Evolutionary conservation across 495 filamentous ascomycete genomes (phyloP), one percentile per base, ranked within the genome.

Genomic region (Hypoxylon cercidicola): DNA sequence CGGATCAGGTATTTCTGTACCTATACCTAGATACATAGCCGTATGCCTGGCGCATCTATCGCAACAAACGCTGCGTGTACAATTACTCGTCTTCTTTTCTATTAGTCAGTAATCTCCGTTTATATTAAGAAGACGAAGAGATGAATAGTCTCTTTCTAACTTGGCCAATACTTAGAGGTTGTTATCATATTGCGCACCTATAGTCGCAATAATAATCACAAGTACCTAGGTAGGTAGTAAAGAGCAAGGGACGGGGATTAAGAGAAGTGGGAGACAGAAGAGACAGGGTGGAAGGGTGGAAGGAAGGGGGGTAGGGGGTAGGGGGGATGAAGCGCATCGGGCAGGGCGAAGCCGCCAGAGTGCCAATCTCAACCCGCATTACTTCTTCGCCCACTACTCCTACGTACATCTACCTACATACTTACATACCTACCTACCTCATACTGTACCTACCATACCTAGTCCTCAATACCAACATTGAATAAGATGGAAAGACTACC

Each of bases 361-460:
- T 47, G 50, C 45, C 51, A 51, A 60, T 66, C 30, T 32, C 30
- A 2, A 32, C 9, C 30, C 30, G 30, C 30, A 1, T 11, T 18
- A 61, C 57, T 47, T 57, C 52, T 43, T 49, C 41, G 47, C 34
- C 54, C 48, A 45, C 39, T 53, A 8, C 39, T 44, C 23, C 55
- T 60, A 55, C 50, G 43, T 66, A 66, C 62, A 66, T 58, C 41
- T 60, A 60, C 62, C 37, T 54, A 40, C 43, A 16, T 59, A 47
- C 58, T 57, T 49, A 28, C 4, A 15, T 51, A 55, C 60, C 30
- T 60, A 60, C 32, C 18, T 15, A n/a, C 35, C 6, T 25, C 23
- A 2, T 25, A 25, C 5, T 5, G 23, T 54, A 40, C 21, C 28
- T 40, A 34, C 25, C 18, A 23, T 51, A 55, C 60, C 30, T 60